A percentile compares a stretch with the other conserved stretches of the same genome.
phyloP scores from a whole-genome alignment of 2,329 filamentous ascomycete genomes.

The Fusarium floridanum region DNA sequence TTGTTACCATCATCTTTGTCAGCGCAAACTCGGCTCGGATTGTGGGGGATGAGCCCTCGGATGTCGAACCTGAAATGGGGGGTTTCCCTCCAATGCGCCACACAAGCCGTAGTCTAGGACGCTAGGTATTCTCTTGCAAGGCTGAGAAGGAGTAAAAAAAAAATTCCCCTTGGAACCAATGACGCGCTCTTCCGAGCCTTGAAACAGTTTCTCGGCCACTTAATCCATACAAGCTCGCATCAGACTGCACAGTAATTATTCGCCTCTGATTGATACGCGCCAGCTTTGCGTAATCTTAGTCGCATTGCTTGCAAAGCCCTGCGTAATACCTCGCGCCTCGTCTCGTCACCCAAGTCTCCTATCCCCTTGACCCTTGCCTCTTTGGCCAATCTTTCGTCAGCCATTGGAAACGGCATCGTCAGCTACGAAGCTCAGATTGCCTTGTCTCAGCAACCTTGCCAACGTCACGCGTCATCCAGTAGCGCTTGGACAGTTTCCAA shows the following conservation, averaged over 20 bases:
- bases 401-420: slow-evolving; percentile 38
- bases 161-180: slow-evolving; percentile 35
- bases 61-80: slow-evolving; percentile 9
- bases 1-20: slow-evolving; percentile 15
- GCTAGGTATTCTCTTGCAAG: slow-evolving; percentile 15
- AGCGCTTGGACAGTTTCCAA: slow-evolving; percentile 2
- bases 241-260: neutral
- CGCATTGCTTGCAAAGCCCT: neutral
- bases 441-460: neutral
- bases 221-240: neutral
- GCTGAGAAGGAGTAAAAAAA: slow-evolving; percentile 20
- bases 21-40: slow-evolving; percentile 32
- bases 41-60: slow-evolving; percentile 27
- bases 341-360: slow-evolving; percentile 8
- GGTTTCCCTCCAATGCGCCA: neutral
- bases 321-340: neutral
- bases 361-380: neutral
- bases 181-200: slow-evolving; percentile 35
- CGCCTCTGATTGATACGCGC: slow-evolving; percentile 8
- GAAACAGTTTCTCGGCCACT: slow-evolving; percentile 20
- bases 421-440: neutral
- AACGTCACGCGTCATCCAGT: slow-evolving; percentile 5
- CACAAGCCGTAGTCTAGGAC: neutral
- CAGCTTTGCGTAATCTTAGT: slow-evolving; percentile 10
- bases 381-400: slow-evolving; percentile 27